These are phyloP conservation scores for Beauveria scarabaeidicola DNA, from an alignment of 2,329 filamentous ascomycete species.

Conservation along the genomic window DNA sequence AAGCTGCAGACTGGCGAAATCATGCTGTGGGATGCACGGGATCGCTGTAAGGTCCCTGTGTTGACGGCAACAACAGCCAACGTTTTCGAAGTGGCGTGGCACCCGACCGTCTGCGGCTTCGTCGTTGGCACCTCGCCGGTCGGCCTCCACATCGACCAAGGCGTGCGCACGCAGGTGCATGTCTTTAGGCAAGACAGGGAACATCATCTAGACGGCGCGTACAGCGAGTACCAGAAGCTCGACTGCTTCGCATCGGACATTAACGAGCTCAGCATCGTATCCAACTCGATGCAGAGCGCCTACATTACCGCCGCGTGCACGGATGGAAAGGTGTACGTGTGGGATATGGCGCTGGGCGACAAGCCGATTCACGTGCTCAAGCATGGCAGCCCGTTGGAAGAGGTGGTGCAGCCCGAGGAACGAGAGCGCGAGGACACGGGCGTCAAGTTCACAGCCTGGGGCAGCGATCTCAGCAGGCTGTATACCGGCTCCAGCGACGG, in stretches of 20 bases:
- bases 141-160: constrained; percentile 34
- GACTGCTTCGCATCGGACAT: constrained; percentile 54
- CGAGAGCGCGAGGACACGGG: constrained; percentile 50
- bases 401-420: constrained; percentile 28
- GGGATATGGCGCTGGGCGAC: constrained; percentile 51
- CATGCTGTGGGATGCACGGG: constrained; percentile 47
- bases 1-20: constrained; percentile 51
- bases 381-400: constrained; percentile 39
- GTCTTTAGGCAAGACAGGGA: constrained; percentile 34
- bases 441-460: constrained; percentile 57
- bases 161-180: constrained; percentile 48
- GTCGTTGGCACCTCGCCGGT: constrained; percentile 49
- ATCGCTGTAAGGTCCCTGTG: constrained; percentile 36
- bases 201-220: constrained; percentile 21
- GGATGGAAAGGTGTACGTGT: constrained; percentile 53
- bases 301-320: constrained; percentile 56
- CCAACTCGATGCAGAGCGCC: constrained; percentile 40
- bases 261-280: constrained; percentile 52
- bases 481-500: constrained; percentile 59
- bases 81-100: constrained; percentile 58
- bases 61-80: constrained; percentile 46
- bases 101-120: constrained; percentile 45
- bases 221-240: constrained; percentile 41
- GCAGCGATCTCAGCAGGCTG: constrained; percentile 44
- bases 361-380: constrained; percentile 45